A percentile compares a stretch with the other conserved stretches of the same genome.
phyloP scores from a whole-genome alignment of 768 basidiomycete genomes.

The Kwoniella bestiolae region DNA sequence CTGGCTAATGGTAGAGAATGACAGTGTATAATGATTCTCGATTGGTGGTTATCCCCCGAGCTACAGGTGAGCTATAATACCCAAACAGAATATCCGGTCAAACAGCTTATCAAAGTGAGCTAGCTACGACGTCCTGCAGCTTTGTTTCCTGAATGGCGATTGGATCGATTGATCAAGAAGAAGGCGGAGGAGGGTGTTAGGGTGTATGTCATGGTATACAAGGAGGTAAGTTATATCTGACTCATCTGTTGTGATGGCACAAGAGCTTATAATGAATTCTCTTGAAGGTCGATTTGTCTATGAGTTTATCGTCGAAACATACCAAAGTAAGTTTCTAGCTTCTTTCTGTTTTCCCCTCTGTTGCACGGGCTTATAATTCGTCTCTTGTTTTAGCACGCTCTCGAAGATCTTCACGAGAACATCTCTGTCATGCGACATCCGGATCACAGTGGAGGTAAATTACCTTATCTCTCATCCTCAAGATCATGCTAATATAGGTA shows the following conservation, averaged over 20 bases:
- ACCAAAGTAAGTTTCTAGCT: constrained; percentile 65
- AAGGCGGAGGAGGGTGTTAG: constrained; percentile 93
- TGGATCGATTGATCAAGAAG: constrained; percentile 79
- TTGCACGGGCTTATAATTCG: not conserved
- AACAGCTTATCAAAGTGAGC: not conserved
- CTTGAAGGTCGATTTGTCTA: constrained; percentile 78
- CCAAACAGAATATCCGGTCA: not conserved
- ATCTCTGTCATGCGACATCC: constrained; percentile 71
- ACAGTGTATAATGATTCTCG: constrained; percentile 79
- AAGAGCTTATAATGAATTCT: not conserved
- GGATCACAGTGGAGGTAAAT: constrained; percentile 45
- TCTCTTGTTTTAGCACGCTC: constrained; percentile 62
- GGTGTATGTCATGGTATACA: constrained; percentile 90
- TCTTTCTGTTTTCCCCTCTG: too few relatives aligned
- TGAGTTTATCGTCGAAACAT: constrained; percentile 84
- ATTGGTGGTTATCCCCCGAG: constrained; percentile 85
- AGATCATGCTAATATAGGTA: not conserved
- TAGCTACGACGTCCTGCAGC: constrained; percentile 89
- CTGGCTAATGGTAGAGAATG: not conserved
- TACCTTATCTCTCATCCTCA: too few relatives aligned
- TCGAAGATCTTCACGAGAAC: constrained; percentile 84
- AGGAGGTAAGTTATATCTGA: constrained; percentile 65
- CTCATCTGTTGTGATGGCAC: not conserved
- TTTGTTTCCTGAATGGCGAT: constrained; percentile 79
- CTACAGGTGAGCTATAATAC: constrained; percentile 60